Evolutionary conservation across 2,329 filamentous ascomycete species (phyloP), one percentile per base, ranked within the genome.

Genomic region (Aspergillus glaucus): DNA sequence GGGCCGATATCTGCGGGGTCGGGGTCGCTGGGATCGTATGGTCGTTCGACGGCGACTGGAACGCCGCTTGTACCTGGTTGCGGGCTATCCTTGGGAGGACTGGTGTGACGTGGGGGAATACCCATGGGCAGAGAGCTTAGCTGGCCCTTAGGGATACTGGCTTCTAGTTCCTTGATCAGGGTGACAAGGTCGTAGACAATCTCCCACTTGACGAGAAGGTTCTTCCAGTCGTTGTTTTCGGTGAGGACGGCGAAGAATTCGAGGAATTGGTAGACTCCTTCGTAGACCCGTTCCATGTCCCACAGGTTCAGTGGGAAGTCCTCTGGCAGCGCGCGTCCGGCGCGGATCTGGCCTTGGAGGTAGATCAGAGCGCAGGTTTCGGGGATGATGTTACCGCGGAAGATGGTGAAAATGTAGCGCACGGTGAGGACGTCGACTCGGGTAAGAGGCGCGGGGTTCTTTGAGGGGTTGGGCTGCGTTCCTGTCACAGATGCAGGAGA

Each of bases 231-330:
- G 40, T 85, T 79, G 59, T 92, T 86, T 62, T 95, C 91, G 0
- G 88, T 90, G 24, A 95, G 81, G 0, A 93, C 91, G 14, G 87
- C 89, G 47, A 96, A 86, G 65, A 97, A 95, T 59, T 96, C 91
- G 1, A 97, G 81, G 63, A 95, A 95, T 67, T 96, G 91, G 45
- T 91, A 89, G 1, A 97, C 82, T 0, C 92, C 92, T 62, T 97
- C 92, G 66, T 95, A 95, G 50, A 94, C 92, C 12, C 92, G 83
- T 66, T 97, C 92, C 86, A 97, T 95, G 61, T 97, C 92, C 92
- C 92, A 97, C 43, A 90, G 80, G 60, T 97, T 94, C 1, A 96
- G 84, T 0, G 92, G 92, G 60, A 96, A 97, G 61, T 96, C 91
- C 53, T 88, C 83, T 0, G 88, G 84, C 51, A 92, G 81, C 14